These are phyloP conservation scores for Stephanodiscus triporus DNA, from an alignment of 108 stramenopile species.

Conservation along the genomic window DNA sequence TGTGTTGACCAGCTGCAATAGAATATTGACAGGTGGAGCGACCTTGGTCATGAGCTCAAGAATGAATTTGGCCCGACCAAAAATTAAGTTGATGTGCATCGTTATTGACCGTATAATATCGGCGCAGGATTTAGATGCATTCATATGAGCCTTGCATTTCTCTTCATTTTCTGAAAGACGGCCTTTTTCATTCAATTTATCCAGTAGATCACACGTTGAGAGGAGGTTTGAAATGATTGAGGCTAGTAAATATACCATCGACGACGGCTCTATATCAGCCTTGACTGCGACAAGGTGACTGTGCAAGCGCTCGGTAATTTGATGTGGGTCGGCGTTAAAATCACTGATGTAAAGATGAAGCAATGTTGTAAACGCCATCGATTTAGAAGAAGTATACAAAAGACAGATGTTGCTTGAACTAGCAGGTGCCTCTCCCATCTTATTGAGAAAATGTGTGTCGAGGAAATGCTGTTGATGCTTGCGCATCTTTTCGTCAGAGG, in stretches of 20 bases:
- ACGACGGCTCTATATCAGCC: constrained; percentile 30
- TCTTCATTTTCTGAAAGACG: constrained; percentile 12
- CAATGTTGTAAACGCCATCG: constrained; percentile 19
- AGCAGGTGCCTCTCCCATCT: constrained; percentile 21
- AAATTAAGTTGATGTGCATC: constrained; percentile 28
- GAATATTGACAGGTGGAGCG: neutral
- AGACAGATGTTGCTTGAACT: constrained; percentile 26
- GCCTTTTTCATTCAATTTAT: constrained; percentile 11
- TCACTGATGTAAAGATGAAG: constrained; percentile 34
- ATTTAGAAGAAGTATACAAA: constrained; percentile 33
- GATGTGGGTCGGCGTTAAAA: neutral
- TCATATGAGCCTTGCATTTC: constrained; percentile 4
- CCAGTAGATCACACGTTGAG: constrained; percentile 17
- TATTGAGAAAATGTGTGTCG: constrained; percentile 20
- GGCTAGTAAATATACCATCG: constrained; percentile 34
- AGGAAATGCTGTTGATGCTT: constrained; percentile 21
- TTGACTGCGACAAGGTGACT: constrained; percentile 23
- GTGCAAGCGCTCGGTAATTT: constrained; percentile 16
- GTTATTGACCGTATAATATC: constrained; percentile 28
- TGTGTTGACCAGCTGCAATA: constrained; percentile 11
- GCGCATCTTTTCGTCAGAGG: constrained; percentile 26
- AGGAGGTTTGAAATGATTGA: constrained; percentile 35
- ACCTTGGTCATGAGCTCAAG: neutral
- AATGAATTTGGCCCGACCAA: constrained; percentile 23
- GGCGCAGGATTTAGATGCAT: constrained; percentile 21